Conservation (phyloP, 129 eudicot genomes). For the Ambrosia artemisiifolia region DNA sequence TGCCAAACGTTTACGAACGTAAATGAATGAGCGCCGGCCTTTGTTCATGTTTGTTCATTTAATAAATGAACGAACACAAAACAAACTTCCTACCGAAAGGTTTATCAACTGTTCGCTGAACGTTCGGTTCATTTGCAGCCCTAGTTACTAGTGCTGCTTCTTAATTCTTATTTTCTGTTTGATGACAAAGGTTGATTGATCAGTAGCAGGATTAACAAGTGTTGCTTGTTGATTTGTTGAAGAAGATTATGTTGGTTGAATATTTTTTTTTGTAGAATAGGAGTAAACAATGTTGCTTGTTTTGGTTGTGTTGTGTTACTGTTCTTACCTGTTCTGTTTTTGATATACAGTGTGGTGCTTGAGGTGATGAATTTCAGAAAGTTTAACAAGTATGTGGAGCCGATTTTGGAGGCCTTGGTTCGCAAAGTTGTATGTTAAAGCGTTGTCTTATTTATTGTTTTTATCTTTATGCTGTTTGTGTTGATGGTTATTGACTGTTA, state of each 20-base stretch:
- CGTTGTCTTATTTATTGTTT: not conserved
- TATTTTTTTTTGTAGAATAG: constrained; percentile 8
- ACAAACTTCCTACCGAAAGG: too few species aligned
- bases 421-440: constrained; percentile 76
- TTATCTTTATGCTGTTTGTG: constrained; percentile 19
- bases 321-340: constrained; percentile 11
- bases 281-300: not conserved
- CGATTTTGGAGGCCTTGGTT: constrained; percentile 80
- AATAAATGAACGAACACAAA: too few species aligned
- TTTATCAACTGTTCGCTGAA: too few species aligned
- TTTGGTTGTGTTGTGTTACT: not conserved
- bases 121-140: too few species aligned
- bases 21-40: too few species aligned
- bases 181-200: not conserved
- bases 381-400: constrained; percentile 51
- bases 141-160: not conserved
- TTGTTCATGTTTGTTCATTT: too few species aligned
- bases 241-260: not conserved
- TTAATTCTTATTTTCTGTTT: not conserved
- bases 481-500: constrained; percentile 13
- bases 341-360: constrained; percentile 57
- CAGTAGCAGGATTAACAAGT: not conserved
- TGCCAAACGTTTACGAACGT: too few species aligned
- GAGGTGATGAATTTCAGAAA: constrained; percentile 59
- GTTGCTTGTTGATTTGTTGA: not conserved